A percentile compares a stretch with the other conserved stretches of the same genome.
These are phyloP conservation scores for Eucalyptus albens DNA, from an alignment of 345 rosid genomes.

Conservation along the genomic window DNA sequence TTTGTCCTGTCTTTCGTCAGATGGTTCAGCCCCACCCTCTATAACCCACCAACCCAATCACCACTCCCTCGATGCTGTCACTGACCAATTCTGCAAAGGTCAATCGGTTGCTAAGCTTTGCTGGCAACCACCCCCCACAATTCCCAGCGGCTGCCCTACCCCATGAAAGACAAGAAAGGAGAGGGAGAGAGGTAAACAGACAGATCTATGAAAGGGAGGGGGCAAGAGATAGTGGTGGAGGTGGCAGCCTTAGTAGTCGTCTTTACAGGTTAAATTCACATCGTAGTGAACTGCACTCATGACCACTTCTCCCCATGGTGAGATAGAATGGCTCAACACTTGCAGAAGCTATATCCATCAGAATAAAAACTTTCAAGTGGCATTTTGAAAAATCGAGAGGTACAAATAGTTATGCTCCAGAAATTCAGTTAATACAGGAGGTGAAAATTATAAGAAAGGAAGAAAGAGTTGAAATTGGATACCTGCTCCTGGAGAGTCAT, in stretches of 20 bases:
- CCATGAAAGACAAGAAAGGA: not conserved
- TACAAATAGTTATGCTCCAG: not conserved
- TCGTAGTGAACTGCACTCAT: not conserved
- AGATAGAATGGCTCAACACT: not conserved
- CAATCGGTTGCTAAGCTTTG: not conserved
- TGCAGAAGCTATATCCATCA: not conserved
- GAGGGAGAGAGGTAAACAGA: not conserved
- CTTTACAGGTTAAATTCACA: not conserved
- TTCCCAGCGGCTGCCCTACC: not conserved
- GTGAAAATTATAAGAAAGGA: not conserved
- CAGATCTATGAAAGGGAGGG: not conserved
- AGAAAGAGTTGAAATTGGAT: not conserved
- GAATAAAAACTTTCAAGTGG: not conserved
- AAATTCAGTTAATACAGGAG: not conserved
- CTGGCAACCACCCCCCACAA: not conserved
- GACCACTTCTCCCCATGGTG: not conserved
- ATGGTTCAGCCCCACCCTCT: not conserved
- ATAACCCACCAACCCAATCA: not conserved
- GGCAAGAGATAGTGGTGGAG: not conserved
- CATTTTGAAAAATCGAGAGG: not conserved
- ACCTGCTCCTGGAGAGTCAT: constrained; percentile 31
- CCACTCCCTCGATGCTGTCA: not conserved
- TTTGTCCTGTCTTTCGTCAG: not conserved
- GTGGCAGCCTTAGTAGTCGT: not conserved
- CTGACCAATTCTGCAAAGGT: not conserved